Evolutionary conservation across 2,329 filamentous ascomycete genomes (phyloP).

Genomic region (Teratosphaeria destructans): DNA sequence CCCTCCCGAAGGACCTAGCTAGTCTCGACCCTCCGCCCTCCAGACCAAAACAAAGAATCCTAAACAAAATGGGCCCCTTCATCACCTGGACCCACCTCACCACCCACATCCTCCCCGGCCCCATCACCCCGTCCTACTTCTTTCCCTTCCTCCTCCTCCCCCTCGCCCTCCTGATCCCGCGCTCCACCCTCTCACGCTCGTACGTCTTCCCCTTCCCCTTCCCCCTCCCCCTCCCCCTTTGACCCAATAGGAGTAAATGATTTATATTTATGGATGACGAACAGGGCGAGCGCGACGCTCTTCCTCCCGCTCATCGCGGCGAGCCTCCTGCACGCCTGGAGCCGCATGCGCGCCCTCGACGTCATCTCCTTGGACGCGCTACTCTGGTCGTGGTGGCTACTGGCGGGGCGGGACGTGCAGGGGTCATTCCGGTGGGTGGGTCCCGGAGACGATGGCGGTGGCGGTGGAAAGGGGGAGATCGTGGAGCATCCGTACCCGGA

Average conservation of each 20-base stretch:
- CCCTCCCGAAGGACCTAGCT: no score
- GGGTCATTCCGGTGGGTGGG: constrained; percentile 10
- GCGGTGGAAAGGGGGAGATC: not conserved
- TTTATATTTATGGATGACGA: no score
- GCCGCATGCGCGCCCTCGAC: constrained; percentile 18
- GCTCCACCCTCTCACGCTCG: constrained; percentile 13
- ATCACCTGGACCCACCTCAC: constrained; percentile 12
- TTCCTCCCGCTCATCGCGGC: constrained; percentile 18
- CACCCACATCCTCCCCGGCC: constrained; percentile 19
- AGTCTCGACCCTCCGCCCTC: no score
- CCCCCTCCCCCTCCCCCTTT: no score
- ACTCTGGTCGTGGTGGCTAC: constrained; percentile 16
- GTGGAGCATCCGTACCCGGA: constrained; percentile 14
- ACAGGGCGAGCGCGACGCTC: constrained; percentile 7
- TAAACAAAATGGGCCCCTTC: not conserved
- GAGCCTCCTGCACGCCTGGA: constrained; percentile 18
- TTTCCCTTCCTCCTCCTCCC: constrained; percentile 16
- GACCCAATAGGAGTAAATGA: no score
- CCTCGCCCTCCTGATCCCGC: constrained; percentile 16
- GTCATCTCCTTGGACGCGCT: constrained; percentile 20
- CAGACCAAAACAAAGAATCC: no score
- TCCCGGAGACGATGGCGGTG: not conserved
- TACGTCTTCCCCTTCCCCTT: not conserved
- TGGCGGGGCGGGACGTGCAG: constrained; percentile 18
- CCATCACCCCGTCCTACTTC: constrained; percentile 19